These are phyloP conservation scores for Cercospora zeae-maydis DNA, from an alignment of 2,329 filamentous ascomycete species.

Conservation along the genomic window DNA sequence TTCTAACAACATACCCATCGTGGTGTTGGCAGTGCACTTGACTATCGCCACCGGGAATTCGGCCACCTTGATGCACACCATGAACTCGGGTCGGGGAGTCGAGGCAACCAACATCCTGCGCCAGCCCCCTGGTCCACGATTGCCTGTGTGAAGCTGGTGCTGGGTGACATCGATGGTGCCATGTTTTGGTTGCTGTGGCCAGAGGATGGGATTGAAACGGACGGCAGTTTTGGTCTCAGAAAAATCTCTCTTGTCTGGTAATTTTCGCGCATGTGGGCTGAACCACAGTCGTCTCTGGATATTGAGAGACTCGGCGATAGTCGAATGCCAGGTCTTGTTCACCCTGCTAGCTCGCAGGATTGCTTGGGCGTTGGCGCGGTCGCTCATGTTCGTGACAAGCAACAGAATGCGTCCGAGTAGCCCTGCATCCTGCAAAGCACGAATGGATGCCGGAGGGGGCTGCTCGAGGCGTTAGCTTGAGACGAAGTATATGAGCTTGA, in stretches of 20 bases:
- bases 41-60: not conserved
- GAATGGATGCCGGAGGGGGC: not conserved
- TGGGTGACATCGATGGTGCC: not conserved
- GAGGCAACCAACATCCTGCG: not conserved
- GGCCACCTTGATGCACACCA: not conserved
- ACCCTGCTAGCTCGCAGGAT: not conserved
- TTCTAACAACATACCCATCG: not conserved
- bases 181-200: not conserved
- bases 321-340: not conserved
- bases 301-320: not conserved
- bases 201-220: constrained; percentile 4
- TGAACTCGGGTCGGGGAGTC: not conserved
- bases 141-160: not conserved
- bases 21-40: not conserved
- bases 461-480: not conserved
- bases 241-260: not conserved
- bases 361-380: not conserved
- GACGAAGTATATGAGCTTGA: not conserved
- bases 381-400: not conserved
- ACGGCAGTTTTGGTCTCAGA: not conserved
- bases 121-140: not conserved
- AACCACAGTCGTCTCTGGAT: not conserved
- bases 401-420: not conserved
- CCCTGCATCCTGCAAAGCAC: not conserved
- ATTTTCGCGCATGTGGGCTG: not conserved